Conservation (phyloP, 179 eudicot genomes). For the Silene coronaria region DNA sequence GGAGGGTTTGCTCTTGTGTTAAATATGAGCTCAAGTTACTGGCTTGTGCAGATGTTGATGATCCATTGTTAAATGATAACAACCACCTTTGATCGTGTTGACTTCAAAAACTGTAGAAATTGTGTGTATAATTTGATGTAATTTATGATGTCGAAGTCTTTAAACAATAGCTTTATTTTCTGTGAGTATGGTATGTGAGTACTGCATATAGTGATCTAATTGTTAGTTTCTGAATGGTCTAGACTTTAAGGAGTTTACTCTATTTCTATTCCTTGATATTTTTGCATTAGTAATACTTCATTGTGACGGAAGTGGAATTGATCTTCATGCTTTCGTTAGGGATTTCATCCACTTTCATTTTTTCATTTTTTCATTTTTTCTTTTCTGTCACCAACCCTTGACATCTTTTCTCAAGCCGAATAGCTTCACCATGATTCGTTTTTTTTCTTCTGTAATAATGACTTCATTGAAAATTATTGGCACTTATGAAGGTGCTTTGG, state of each 20-base stretch:
- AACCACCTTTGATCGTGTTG: neutral
- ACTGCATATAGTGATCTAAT: too few relatives aligned
- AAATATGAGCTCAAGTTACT: too few relatives aligned
- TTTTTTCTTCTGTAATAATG: constrained; percentile 1
- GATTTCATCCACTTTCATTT: neutral
- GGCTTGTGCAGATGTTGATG: neutral
- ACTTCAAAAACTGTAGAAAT: too few relatives aligned
- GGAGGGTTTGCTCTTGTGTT: neutral
- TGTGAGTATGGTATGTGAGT: too few relatives aligned
- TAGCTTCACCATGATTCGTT: neutral
- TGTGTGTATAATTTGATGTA: neutral
- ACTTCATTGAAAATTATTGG: neutral
- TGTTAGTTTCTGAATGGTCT: too few relatives aligned
- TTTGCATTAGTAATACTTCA: too few relatives aligned
- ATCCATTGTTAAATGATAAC: neutral
- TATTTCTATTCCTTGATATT: too few relatives aligned
- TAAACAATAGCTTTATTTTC: neutral
- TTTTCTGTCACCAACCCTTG: neutral
- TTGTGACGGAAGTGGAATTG: too few relatives aligned
- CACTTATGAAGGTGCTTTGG: constrained; percentile 60
- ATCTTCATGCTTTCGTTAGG: neutral
- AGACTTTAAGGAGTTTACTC: too few relatives aligned
- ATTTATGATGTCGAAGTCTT: neutral
- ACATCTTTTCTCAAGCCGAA: neutral
- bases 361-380: neutral